phyloP scores from a whole-genome alignment of 1,284 basidiomycete species.

The Heterobasidion occidentale region DNA sequence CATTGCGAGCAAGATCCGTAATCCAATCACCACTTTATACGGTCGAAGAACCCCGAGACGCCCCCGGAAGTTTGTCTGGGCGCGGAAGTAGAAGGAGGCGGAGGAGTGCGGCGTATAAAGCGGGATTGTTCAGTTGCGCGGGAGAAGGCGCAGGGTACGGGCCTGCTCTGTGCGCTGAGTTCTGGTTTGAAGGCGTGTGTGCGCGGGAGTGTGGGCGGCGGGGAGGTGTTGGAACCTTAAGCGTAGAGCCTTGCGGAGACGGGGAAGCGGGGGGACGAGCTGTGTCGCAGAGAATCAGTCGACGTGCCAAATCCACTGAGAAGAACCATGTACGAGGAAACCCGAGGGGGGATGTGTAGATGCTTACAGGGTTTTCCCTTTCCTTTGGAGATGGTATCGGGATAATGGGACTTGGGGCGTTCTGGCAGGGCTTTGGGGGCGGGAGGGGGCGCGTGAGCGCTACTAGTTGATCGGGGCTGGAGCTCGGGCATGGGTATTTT shows the following conservation, averaged over 20 bases:
- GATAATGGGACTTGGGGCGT: not conserved
- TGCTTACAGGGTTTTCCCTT: not conserved
- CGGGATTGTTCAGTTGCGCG: slow-evolving; percentile 35
- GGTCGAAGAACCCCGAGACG: not conserved
- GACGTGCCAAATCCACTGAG: not conserved
- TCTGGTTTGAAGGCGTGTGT: slow-evolving; percentile 1
- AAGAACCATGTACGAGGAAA: not conserved
- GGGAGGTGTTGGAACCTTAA: not conserved
- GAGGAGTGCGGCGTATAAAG: slow-evolving; percentile 29
- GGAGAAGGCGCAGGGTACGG: slow-evolving; percentile 34
- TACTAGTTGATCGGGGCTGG: slow-evolving; percentile 30
- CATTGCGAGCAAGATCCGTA: not conserved
- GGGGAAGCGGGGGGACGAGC: not conserved
- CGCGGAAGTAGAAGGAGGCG: slow-evolving; percentile 4
- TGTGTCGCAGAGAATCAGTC: not conserved
- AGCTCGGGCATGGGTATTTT: slow-evolving; percentile 81
- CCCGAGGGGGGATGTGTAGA: not conserved
- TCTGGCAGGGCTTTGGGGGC: not conserved
- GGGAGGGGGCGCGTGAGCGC: not conserved
- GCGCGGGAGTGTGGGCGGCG: slow-evolving; percentile 16
- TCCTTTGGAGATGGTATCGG: not conserved
- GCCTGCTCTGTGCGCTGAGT: slow-evolving; percentile 17
- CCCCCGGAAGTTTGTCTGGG: not conserved
- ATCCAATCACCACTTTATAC: not conserved
- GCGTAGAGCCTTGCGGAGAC: not conserved